phyloP scores from a whole-genome alignment of 192 early-diverging fungal genomes.

The Backusella sp. region DNA sequence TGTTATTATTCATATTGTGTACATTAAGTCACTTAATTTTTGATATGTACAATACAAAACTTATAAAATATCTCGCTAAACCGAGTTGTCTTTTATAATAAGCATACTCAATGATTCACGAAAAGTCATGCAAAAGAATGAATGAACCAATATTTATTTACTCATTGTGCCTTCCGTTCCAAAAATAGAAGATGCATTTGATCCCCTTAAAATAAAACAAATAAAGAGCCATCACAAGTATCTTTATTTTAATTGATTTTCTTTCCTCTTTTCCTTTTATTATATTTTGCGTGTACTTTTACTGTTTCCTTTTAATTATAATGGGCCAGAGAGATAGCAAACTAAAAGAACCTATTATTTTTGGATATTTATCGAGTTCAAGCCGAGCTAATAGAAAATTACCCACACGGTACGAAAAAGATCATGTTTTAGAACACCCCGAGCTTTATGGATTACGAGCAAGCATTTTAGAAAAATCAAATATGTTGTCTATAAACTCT shows the following conservation, averaged over 20 bases:
- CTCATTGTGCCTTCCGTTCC: background rate
- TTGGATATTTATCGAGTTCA: background rate
- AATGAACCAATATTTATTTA: background rate
- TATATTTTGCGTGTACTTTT: background rate
- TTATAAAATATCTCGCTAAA: background rate
- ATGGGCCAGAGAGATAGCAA: constrained; percentile 2
- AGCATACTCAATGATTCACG: no score
- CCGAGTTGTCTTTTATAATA: background rate
- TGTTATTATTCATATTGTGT: no score
- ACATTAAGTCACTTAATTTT: no score
- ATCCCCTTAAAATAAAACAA: background rate
- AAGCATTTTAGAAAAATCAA: background rate
- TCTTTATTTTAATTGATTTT: background rate
- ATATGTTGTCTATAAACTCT: background rate
- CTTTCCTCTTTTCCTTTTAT: constrained; percentile 1
- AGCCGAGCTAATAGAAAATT: background rate
- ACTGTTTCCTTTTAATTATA: background rate
- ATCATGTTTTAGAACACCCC: background rate
- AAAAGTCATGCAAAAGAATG: background rate
- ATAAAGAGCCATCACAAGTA: background rate
- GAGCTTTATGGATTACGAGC: constrained; percentile 2
- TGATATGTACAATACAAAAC: no score
- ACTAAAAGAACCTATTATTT: background rate
- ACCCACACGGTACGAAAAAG: background rate
- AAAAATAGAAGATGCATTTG: constrained; percentile 7